Conservation (phyloP, 2,329 filamentous ascomycete species). For the Biscogniauxia sp. region DNA sequence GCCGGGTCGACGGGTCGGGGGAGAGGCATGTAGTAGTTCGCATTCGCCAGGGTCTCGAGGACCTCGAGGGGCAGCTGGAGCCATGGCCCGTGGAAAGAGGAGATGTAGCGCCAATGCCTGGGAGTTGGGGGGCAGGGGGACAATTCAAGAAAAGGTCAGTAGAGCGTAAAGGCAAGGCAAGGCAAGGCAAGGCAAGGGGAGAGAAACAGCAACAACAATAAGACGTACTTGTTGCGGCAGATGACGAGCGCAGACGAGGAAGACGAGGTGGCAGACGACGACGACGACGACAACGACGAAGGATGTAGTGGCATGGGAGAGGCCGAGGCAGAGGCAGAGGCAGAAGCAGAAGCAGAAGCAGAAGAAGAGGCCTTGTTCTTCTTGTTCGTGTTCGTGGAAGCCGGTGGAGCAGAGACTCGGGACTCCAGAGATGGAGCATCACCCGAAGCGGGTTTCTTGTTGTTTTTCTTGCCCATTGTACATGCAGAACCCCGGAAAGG, state of each 20-base stretch:
- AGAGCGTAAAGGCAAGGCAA: conserved; percentile 15
- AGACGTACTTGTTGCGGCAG: conserved; percentile 66
- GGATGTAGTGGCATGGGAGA: conserved; percentile 30
- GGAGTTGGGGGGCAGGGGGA: background rate
- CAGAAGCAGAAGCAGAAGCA: conserved; percentile 1
- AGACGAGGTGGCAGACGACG: conserved; percentile 51
- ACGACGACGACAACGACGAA: conserved; percentile 47
- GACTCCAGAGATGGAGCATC: conserved; percentile 25
- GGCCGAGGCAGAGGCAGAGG: conserved; percentile 6
- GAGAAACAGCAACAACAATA: conserved; percentile 9
- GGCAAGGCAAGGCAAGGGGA: background rate
- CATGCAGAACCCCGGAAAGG: conserved; percentile 11
- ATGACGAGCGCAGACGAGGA: conserved; percentile 54
- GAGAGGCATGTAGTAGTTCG: conserved; percentile 73
- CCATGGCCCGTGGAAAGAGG: conserved; percentile 81
- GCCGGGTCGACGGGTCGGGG: conserved; percentile 77
- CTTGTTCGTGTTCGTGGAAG: conserved; percentile 15
- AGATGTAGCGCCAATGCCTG: conserved; percentile 84
- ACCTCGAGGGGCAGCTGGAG: conserved; percentile 75
- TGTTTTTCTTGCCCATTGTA: conserved; percentile 49
- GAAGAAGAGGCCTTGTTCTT: conserved; percentile 13
- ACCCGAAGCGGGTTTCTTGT: conserved; percentile 36
- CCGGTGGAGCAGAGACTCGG: conserved; percentile 21
- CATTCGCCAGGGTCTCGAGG: conserved; percentile 74
- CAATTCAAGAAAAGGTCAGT: conserved; percentile 1